A percentile compares a stretch with the other conserved stretches of the same genome.
phyloP scores from a whole-genome alignment of 306 rosid genomes.

The Dalbergia cochinchinensis region DNA sequence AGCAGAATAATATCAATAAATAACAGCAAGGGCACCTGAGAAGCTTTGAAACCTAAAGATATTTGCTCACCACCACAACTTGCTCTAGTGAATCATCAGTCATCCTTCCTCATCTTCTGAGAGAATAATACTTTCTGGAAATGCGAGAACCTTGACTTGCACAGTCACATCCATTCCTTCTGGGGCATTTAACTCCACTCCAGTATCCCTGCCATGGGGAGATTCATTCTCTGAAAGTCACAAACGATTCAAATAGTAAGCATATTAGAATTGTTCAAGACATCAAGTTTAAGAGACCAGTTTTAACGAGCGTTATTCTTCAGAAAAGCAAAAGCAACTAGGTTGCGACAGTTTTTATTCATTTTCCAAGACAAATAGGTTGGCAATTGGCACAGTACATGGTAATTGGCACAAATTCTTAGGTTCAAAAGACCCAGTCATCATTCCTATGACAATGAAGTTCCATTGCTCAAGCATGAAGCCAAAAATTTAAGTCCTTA shows the following conservation, averaged over 20 bases:
- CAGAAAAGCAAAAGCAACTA: not conserved
- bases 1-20: not conserved
- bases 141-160: constrained; percentile 50
- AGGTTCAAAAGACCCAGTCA: not conserved
- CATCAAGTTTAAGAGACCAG: not conserved
- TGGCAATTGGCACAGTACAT: too few relatives aligned
- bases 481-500: too few relatives aligned
- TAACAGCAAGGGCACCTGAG: not conserved
- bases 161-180: constrained; percentile 52
- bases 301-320: not conserved
- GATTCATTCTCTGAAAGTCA: constrained; percentile 38
- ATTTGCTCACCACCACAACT: constrained; percentile 49
- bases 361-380: not conserved
- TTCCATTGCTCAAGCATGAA: too few relatives aligned
- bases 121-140: constrained; percentile 28
- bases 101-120: constrained; percentile 60
- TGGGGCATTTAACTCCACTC: constrained; percentile 44
- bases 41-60: not conserved
- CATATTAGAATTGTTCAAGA: constrained; percentile 1
- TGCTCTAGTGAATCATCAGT: constrained; percentile 29
- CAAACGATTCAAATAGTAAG: not conserved
- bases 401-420: not conserved
- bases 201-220: constrained; percentile 31
- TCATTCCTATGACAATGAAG: not conserved
- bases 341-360: too few relatives aligned